Conservation (phyloP, 495 filamentous ascomycete species). For the Hyaloscypha hepaticicola region DNA sequence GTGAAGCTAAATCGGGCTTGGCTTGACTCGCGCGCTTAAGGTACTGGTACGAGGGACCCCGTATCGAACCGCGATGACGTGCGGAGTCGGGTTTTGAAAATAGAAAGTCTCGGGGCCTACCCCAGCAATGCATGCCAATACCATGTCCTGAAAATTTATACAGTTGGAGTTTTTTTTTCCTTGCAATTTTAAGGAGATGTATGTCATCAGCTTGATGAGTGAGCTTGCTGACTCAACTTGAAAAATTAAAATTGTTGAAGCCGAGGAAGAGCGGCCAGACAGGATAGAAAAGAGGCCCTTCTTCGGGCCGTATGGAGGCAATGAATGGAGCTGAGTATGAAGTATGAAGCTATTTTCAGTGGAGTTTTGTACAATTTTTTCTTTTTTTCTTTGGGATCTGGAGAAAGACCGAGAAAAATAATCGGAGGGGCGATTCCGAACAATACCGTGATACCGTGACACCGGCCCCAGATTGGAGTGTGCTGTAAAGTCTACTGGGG, state of each 20-base stretch:
- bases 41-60: too few relatives aligned
- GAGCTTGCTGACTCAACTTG: neutral
- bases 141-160: too few relatives aligned
- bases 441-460: neutral
- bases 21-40: too few relatives aligned
- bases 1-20: too few relatives aligned
- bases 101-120: too few relatives aligned
- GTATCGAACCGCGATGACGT: too few relatives aligned
- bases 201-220: neutral
- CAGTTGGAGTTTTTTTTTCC: too few relatives aligned
- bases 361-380: too few relatives aligned
- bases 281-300: neutral
- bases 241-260: neutral
- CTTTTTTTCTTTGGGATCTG: too few relatives aligned
- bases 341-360: neutral
- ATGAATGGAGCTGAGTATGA: neutral
- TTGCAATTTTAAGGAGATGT: neutral
- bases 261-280: neutral
- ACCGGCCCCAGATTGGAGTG: neutral
- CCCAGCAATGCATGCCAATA: too few relatives aligned
- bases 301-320: constrained; percentile 1
- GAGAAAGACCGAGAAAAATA: neutral
- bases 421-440: neutral
- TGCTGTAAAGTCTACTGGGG: too few relatives aligned
- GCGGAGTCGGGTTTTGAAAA: too few relatives aligned